Evolutionary conservation across 192 early-diverging fungal species (phyloP).

Genomic region (Coemansia sp.): DNA sequence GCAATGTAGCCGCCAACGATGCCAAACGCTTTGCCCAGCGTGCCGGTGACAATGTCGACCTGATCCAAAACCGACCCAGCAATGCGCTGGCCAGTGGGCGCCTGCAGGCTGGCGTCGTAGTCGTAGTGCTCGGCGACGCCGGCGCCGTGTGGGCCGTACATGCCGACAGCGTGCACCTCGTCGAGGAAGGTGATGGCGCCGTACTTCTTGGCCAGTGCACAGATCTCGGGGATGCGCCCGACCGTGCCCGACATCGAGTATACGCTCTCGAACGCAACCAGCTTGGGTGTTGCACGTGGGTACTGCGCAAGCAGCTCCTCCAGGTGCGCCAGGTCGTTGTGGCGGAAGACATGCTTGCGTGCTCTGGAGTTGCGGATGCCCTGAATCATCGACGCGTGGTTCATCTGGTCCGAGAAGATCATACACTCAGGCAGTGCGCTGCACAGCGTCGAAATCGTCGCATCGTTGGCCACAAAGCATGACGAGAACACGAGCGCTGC

Average conservation of each 20-base stretch:
- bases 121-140: slow-evolving; percentile 95
- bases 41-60: slow-evolving; percentile 95
- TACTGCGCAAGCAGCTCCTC: slow-evolving; percentile 79
- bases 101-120: slow-evolving; percentile 64
- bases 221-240: slow-evolving; percentile 89
- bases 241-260: slow-evolving; percentile 98
- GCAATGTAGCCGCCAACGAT: slow-evolving; percentile 98
- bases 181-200: slow-evolving; percentile 96
- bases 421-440: slow-evolving; percentile 86
- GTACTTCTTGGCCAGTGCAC: slow-evolving; percentile 87
- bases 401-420: slow-evolving; percentile 91
- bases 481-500: slow-evolving; percentile 93
- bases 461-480: slow-evolving; percentile 98
- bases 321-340: slow-evolving; percentile 89
- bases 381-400: slow-evolving; percentile 99
- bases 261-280: slow-evolving; percentile 95
- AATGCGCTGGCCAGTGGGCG: slow-evolving; percentile 44
- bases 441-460: slow-evolving; percentile 87
- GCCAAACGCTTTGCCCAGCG: slow-evolving; percentile 95
- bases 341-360: slow-evolving; percentile 85
- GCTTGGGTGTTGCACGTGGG: slow-evolving; percentile 84
- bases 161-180: slow-evolving; percentile 99
- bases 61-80: slow-evolving; percentile 71
- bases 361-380: slow-evolving; percentile 91
- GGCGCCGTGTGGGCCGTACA: slow-evolving; percentile 92